Percentiles rank a stretch among this genome's conserved stretches.
Conservation (phyloP, 1,139 yeast species). For the Lodderomyces theae region DNA sequence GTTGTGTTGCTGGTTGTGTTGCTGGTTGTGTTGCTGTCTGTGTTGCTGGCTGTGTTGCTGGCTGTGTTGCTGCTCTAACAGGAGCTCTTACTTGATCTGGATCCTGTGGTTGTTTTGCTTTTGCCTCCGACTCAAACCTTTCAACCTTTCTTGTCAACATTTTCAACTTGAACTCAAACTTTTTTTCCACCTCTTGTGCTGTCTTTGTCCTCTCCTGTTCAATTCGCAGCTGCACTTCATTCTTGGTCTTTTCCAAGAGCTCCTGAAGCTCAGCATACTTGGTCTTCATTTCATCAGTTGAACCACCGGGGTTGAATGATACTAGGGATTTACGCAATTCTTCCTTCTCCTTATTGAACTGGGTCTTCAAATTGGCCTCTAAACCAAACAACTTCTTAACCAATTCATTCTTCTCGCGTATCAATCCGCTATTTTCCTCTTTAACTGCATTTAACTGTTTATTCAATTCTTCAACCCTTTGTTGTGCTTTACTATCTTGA, state of each 20-base stretch:
- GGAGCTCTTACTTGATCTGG: not conserved
- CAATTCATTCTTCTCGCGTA: conserved; percentile 17
- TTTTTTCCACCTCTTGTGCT: conserved; percentile 36
- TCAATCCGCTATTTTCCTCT: conserved; percentile 13
- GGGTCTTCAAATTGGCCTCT: conserved; percentile 10
- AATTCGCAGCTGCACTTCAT: conserved; percentile 26
- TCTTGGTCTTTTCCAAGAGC: conserved; percentile 19
- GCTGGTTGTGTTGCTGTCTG: not conserved
- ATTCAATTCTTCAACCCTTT: conserved; percentile 16
- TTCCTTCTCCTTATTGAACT: conserved; percentile 19
- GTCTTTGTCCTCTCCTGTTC: conserved; percentile 31
- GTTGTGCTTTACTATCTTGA: conserved; percentile 8
- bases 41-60: not conserved
- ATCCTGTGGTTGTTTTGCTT: not conserved
- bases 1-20: not conserved
- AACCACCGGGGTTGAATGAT: not conserved
- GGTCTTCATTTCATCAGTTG: conserved; percentile 14
- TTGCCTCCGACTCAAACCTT: conserved; percentile 22
- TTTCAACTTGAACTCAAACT: conserved; percentile 40
- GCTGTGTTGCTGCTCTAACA: too few species aligned
- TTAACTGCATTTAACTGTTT: conserved; percentile 11
- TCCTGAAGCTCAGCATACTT: conserved; percentile 21
- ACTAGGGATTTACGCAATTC: conserved; percentile 15
- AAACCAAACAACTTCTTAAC: conserved; percentile 14
- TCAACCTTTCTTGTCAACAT: conserved; percentile 46